Percentiles rank a stretch among this genome's conserved stretches.
Evolutionary conservation across 148 eudicot genomes (phyloP).

Genomic region (Chenopodium formosanum): DNA sequence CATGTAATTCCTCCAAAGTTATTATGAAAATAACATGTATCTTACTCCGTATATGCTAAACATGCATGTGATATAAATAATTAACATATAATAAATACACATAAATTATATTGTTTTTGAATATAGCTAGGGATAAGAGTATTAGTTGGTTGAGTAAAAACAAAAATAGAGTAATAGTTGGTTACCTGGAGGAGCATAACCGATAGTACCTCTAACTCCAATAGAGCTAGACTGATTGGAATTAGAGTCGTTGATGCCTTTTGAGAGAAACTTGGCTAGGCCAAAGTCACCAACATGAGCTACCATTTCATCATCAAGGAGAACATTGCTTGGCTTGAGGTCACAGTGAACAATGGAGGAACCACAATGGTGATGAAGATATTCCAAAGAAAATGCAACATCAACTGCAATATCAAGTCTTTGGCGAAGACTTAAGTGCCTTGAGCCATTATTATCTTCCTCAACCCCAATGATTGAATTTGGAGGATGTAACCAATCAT

Average conservation of each 20-base stretch:
- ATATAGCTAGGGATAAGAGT: too few species aligned
- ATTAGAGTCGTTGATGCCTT: background rate
- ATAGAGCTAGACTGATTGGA: slow-evolving; percentile 10
- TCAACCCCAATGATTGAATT: background rate
- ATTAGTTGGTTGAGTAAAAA: background rate
- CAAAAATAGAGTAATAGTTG: too few species aligned
- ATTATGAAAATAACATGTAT: background rate
- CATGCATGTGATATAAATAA: too few species aligned
- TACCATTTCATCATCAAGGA: slow-evolving; percentile 35
- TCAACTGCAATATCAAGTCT: slow-evolving; percentile 29
- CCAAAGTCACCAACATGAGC: slow-evolving; percentile 49
- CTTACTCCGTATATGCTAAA: too few species aligned
- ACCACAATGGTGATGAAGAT: slow-evolving; percentile 33
- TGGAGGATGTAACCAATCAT: slow-evolving; percentile 20
- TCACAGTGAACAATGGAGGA: slow-evolving; percentile 35
- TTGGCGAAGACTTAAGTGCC: background rate
- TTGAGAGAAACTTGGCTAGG: slow-evolving; percentile 30
- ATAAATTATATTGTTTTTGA: background rate
- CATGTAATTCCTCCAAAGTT: background rate
- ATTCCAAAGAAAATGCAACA: slow-evolving; percentile 38
- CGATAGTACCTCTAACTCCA: slow-evolving; percentile 14
- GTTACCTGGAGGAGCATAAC: slow-evolving; percentile 14
- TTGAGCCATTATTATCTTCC: background rate
- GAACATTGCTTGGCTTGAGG: slow-evolving; percentile 39
- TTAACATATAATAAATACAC: too few species aligned